Conservation (phyloP, 2,329 filamentous ascomycete species). For the Apiospora aurea region DNA sequence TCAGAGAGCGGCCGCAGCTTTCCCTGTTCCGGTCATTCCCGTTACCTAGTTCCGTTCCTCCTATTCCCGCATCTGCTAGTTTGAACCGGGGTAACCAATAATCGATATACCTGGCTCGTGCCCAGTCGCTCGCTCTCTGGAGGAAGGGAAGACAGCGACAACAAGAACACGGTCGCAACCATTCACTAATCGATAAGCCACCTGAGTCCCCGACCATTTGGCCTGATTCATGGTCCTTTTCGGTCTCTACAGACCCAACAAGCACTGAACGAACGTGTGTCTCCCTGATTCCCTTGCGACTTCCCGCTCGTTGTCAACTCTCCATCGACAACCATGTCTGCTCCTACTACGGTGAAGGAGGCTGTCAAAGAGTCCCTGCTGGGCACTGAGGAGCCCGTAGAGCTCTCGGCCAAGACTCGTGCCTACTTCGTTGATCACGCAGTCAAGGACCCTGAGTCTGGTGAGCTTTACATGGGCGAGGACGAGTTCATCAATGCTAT, state of each 20-base stretch:
- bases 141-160: conserved; percentile 15
- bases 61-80: conserved; percentile 10
- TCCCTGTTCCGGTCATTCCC: conserved; percentile 19
- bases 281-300: not conserved
- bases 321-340: conserved; percentile 46
- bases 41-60: conserved; percentile 6
- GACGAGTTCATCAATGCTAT: conserved; percentile 92
- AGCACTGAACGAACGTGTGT: conserved; percentile 17
- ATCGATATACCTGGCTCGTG: conserved; percentile 18
- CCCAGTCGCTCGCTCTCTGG: conserved; percentile 15
- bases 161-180: conserved; percentile 17
- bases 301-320: conserved; percentile 8
- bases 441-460: conserved; percentile 74
- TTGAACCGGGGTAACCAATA: conserved; percentile 11
- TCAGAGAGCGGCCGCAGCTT: not conserved
- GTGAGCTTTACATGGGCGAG: conserved; percentile 80
- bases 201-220: not conserved
- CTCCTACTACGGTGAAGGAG: conserved; percentile 64
- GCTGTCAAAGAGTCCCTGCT: conserved; percentile 82
- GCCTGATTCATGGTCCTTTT: conserved; percentile 13
- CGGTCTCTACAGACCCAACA: conserved; percentile 10
- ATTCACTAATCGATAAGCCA: conserved; percentile 14
- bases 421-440: conserved; percentile 80
- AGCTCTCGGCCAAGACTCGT: conserved; percentile 78
- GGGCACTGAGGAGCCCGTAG: conserved; percentile 63